These are phyloP conservation scores for Globisporangium canariense DNA, from an alignment of 352 stramenopile genomes.

Conservation along the genomic window DNA sequence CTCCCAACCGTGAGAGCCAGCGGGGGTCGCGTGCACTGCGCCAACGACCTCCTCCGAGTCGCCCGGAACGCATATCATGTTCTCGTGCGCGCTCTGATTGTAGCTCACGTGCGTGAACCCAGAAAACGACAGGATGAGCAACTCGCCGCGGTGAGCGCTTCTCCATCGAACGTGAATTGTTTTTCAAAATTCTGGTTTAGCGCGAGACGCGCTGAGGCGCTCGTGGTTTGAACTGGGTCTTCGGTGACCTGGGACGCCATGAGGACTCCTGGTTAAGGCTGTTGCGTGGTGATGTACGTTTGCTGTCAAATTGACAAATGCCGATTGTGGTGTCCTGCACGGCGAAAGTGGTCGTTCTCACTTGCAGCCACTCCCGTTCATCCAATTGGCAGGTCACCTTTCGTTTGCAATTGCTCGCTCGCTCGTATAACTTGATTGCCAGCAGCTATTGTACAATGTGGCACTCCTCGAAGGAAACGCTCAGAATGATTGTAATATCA, in stretches of 20 bases:
- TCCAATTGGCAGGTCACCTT: too few species aligned
- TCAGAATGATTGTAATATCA: too few species aligned
- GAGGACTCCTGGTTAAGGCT: not conserved
- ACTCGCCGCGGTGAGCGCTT: slow-evolving; percentile 2
- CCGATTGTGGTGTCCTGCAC: not conserved
- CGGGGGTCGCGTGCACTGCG: slow-evolving; percentile 7
- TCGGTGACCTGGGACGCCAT: not conserved
- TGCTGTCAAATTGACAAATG: not conserved
- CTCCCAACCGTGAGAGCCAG: slow-evolving; percentile 3
- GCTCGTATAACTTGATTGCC: too few species aligned
- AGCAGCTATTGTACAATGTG: too few species aligned
- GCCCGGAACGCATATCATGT: slow-evolving; percentile 15
- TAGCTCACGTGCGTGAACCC: slow-evolving; percentile 22
- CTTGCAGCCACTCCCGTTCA: too few species aligned
- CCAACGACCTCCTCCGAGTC: slow-evolving; percentile 8
- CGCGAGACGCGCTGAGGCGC: not conserved
- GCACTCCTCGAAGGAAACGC: too few species aligned
- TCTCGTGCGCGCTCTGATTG: not conserved
- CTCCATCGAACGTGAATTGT: not conserved
- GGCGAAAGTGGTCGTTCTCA: too few species aligned
- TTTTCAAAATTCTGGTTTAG: slow-evolving; percentile 7
- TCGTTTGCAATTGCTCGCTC: too few species aligned
- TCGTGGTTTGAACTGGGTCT: not conserved
- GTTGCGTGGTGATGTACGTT: not conserved
- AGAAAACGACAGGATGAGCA: slow-evolving; percentile 5